These are phyloP conservation scores for Lipomyces starkeyi DNA, from an alignment of 805 yeast species.

Conservation along the genomic window DNA sequence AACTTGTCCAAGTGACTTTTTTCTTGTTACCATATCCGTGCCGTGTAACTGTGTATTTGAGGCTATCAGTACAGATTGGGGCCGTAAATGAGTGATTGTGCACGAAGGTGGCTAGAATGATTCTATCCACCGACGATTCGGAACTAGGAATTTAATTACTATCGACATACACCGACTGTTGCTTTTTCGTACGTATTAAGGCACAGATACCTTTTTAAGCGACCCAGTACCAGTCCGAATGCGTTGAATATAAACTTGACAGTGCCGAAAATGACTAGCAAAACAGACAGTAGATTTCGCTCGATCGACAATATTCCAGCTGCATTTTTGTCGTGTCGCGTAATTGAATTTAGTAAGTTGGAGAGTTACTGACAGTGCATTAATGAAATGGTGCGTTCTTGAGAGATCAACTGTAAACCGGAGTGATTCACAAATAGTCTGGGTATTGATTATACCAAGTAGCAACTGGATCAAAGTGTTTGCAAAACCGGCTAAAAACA, in stretches of 20 bases:
- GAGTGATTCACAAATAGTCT: no score
- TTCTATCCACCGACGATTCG: neutral
- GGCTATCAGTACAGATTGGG: neutral
- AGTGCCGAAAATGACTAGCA: neutral
- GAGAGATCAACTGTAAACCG: no score
- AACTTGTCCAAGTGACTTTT: neutral
- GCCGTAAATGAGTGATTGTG: neutral
- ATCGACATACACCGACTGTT: neutral
- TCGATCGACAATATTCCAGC: neutral
- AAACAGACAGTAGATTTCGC: neutral
- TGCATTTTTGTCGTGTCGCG: neutral
- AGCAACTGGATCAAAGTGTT: no score
- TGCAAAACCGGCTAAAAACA: no score
- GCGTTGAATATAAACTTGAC: neutral
- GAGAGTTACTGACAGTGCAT: no score
- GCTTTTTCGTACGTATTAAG: neutral
- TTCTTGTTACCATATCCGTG: neutral
- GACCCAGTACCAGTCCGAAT: neutral
- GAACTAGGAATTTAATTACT: neutral
- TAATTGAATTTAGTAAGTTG: neutral
- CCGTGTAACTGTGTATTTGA: neutral
- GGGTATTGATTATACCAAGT: no score
- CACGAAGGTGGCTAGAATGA: neutral
- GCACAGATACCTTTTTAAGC: neutral
- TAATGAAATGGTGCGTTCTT: no score